Percentiles rank a stretch among this genome's conserved stretches.
Conservation (phyloP, 805 yeast species). For the Ogataea trehaloabstinens region DNA sequence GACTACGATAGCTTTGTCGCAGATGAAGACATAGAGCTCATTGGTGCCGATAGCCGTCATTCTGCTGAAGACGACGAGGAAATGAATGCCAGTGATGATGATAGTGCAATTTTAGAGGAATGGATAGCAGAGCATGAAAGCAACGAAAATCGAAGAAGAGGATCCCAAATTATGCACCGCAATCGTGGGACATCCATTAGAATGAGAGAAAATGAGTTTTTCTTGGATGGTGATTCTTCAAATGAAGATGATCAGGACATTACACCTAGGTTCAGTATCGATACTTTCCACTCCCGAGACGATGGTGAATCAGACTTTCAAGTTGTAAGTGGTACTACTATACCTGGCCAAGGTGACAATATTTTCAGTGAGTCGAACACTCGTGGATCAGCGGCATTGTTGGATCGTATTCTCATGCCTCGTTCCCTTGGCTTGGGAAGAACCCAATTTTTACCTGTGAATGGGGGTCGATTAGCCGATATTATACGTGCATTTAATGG, state of each 20-base stretch:
- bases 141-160: constrained; percentile 21
- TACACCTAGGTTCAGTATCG: constrained; percentile 10
- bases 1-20: constrained; percentile 19
- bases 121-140: constrained; percentile 32
- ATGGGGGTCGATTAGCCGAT: constrained; percentile 18
- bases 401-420: constrained; percentile 13
- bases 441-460: constrained; percentile 12
- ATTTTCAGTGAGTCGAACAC: constrained; percentile 6
- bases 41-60: constrained; percentile 16
- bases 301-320: constrained; percentile 11
- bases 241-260: constrained; percentile 12
- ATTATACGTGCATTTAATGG: constrained; percentile 21
- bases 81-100: constrained; percentile 24
- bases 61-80: constrained; percentile 22
- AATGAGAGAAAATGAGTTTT: constrained; percentile 9
- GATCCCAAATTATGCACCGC: constrained; percentile 3
- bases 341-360: constrained; percentile 11
- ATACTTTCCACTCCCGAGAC: constrained; percentile 7
- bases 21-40: constrained; percentile 19
- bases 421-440: constrained; percentile 13
- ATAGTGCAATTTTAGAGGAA: constrained; percentile 30
- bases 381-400: constrained; percentile 10
- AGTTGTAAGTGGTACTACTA: constrained; percentile 5
- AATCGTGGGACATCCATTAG: constrained; percentile 5
- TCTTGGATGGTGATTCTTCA: constrained; percentile 12